Evolutionary conservation across 805 yeast species (phyloP), one percentile per base, ranked within the genome.

Genomic region (Candida yuanshanica): DNA sequence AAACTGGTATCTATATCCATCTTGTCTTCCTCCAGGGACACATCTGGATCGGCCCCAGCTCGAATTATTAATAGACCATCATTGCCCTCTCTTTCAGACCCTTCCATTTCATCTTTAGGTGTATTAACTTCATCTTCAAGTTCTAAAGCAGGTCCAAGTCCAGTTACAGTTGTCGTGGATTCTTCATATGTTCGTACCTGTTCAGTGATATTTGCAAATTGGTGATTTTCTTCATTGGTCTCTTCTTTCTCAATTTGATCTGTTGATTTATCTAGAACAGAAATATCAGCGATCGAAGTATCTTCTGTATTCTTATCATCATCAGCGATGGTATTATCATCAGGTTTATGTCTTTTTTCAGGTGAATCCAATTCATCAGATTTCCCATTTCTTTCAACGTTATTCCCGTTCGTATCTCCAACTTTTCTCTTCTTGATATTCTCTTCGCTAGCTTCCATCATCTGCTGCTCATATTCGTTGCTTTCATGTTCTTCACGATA

Each of bases 21-120:
- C 20, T 43, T 46, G 29, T 58, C 57, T 20, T 50, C 55, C 7
- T 53, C 59, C 1, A 46, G 33, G 2, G 55, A 49, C 3, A 38
- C 42, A 26, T 47, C 49, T 31, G 40, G 42, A 9, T 41, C 41
- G 8, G 36, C 50, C 2, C 38, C 52, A 37, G 52, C 54, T 11
- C 34, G n/a, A n/a, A n/a, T n/a, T n/a, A n/a, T n/a, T n/a, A n/a
- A n/a, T n/a, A n/a, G n/a, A n/a, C n/a, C n/a, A n/a, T n/a, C n/a
- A n/a, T n/a, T n/a, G n/a, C n/a, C n/a, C n/a, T n/a, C n/a, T n/a
- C n/a, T n/a, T n/a, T n/a, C n/a, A n/a, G n/a, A n/a, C n/a, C n/a
- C n/a, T n/a, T n/a, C n/a, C n/a, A n/a, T n/a, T n/a, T n/a, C n/a
- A n/a, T n/a, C n/a, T n/a, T 45, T 29, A 9, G 29, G 48, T 2